phyloP scores from a whole-genome alignment of 371 early-diverging fungal species.

The Gilbertella persicaria region DNA sequence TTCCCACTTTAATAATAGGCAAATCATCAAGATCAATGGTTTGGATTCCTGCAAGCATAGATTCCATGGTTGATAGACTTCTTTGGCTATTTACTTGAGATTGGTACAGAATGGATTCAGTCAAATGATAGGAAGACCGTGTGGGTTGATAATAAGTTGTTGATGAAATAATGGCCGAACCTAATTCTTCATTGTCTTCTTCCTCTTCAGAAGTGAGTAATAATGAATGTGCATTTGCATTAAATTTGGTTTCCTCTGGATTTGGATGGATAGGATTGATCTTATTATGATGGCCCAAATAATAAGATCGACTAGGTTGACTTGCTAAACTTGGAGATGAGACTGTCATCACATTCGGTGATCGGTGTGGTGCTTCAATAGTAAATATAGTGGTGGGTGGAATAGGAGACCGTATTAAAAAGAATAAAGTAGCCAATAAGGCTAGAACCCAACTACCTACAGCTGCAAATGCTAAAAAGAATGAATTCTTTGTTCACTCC shows the following conservation, averaged over 20 bases:
- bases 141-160: too few species aligned
- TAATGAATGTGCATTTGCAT: too few species aligned
- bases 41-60: not conserved
- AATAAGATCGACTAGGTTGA: slow-evolving; percentile 15
- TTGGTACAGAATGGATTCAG: not conserved
- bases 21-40: slow-evolving; percentile 12
- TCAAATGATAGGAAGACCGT: too few species aligned
- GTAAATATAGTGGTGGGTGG: slow-evolving; percentile 27
- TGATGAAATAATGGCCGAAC: too few species aligned
- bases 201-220: too few species aligned
- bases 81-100: slow-evolving; percentile 16
- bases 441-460: slow-evolving; percentile 22
- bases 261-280: not conserved
- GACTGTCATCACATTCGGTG: slow-evolving; percentile 14
- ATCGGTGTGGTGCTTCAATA: slow-evolving; percentile 20
- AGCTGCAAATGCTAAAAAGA: slow-evolving; percentile 21
- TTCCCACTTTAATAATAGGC: slow-evolving; percentile 20
- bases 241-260: not conserved
- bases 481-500: not conserved
- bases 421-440: slow-evolving; percentile 21
- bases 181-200: too few species aligned
- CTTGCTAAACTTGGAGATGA: slow-evolving; percentile 1
- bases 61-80: slow-evolving; percentile 13
- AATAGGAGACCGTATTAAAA: slow-evolving; percentile 25
- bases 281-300: slow-evolving; percentile 15